These are phyloP conservation scores for Pythium brachiatum DNA, from an alignment of 352 stramenopile species.

Conservation along the genomic window DNA sequence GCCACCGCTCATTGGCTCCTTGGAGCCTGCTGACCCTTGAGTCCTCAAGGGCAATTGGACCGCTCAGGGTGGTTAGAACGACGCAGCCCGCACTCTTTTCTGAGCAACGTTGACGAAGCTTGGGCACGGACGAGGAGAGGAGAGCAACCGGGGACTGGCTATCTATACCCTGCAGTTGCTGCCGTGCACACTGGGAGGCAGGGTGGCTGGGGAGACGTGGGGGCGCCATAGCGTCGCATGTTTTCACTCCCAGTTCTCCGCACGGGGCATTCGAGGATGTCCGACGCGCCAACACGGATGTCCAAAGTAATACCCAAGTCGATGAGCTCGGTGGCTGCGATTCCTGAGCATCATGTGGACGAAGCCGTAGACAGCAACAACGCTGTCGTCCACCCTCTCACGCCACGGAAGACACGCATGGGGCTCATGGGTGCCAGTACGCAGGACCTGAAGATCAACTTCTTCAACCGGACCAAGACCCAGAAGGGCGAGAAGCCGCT, in stretches of 20 bases:
- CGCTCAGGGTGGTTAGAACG: neutral
- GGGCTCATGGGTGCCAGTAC: constrained; percentile 52
- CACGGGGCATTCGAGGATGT: constrained; percentile 79
- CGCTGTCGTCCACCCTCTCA: constrained; percentile 8
- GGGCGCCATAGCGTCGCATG: constrained; percentile 34
- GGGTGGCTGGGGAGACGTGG: neutral
- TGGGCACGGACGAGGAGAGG: neutral
- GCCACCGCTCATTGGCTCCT: neutral
- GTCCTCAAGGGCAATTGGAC: neutral
- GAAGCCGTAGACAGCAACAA: constrained; percentile 38
- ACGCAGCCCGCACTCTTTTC: neutral
- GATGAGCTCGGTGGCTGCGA: constrained; percentile 21
- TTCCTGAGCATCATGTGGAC: constrained; percentile 19
- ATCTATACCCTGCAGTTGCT: constrained; percentile 11
- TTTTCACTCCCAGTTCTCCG: constrained; percentile 70
- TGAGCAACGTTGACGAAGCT: neutral
- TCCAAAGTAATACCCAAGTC: constrained; percentile 76
- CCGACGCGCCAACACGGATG: constrained; percentile 62
- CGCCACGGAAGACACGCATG: constrained; percentile 39
- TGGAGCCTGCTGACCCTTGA: neutral
- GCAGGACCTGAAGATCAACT: constrained; percentile 71
- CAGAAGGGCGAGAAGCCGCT: constrained; percentile 26
- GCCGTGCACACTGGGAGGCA: neutral
- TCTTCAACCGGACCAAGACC: constrained; percentile 48
- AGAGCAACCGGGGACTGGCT: neutral